Conservation (phyloP, 257 asterid species). For the Linaria vulgaris region DNA sequence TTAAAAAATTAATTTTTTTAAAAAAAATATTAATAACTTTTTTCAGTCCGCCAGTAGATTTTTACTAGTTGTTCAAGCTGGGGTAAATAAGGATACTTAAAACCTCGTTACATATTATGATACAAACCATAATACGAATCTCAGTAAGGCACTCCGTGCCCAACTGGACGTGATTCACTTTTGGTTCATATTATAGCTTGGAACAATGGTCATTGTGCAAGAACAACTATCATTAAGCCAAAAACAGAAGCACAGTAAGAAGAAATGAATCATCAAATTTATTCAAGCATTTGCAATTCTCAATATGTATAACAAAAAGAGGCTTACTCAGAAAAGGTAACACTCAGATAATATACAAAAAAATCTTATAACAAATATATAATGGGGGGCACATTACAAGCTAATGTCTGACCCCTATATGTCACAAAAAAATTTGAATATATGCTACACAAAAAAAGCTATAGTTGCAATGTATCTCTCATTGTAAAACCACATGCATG, state of each 20-base stretch:
- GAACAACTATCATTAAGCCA: not conserved
- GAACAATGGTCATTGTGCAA: no score
- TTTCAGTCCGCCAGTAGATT: no score
- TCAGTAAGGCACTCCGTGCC: no score
- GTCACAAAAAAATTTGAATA: constrained; percentile 35
- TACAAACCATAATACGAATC: no score
- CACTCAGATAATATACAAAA: constrained; percentile 42
- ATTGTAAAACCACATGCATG: constrained; percentile 28
- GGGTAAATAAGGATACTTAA: no score
- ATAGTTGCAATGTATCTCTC: constrained; percentile 24
- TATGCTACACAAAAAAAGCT: constrained; percentile 33
- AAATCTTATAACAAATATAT: constrained; percentile 28
- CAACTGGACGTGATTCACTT: no score
- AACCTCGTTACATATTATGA: no score
- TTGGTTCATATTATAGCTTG: no score
- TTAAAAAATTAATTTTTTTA: no score
- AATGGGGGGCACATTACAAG: constrained; percentile 33
- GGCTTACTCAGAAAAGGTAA: constrained; percentile 47
- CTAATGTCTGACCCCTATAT: constrained; percentile 37
- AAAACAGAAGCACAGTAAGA: not conserved
- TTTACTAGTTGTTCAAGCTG: no score
- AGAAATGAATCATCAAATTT: constrained; percentile 20
- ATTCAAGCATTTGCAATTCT: constrained; percentile 21
- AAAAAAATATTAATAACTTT: no score
- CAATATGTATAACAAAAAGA: constrained; percentile 17